These are phyloP conservation scores for Zoysia japonica DNA, from an alignment of 176 grass and related monocot species.

Conservation along the genomic window DNA sequence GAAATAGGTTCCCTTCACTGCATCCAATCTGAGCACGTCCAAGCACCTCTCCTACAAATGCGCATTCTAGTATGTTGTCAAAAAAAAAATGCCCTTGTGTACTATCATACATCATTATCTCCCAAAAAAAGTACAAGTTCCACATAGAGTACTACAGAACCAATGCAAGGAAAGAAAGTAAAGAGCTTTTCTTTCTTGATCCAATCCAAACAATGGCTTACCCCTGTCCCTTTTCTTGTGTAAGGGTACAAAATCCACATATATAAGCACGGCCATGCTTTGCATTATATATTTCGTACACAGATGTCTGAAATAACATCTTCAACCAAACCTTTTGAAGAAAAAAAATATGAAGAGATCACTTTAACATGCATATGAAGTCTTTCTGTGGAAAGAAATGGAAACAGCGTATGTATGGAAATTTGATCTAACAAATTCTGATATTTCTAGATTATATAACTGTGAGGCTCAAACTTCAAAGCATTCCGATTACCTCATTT, in stretches of 20 bases:
- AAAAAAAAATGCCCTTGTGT: background rate
- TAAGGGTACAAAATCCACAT: slow-evolving; percentile 20
- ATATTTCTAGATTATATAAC: background rate
- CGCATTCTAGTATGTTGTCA: background rate
- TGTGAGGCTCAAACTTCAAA: background rate
- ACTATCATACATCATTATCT: slow-evolving; percentile 27
- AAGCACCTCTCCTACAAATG: background rate
- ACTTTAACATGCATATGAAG: slow-evolving; percentile 1
- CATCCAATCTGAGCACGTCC: background rate
- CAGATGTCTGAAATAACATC: background rate
- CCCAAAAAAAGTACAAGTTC: slow-evolving; percentile 4
- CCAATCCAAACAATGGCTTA: background rate
- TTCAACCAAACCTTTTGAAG: background rate
- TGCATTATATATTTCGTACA: background rate
- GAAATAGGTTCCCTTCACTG: background rate
- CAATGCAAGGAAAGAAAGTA: slow-evolving; percentile 25
- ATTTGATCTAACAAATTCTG: background rate
- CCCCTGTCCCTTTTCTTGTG: background rate
- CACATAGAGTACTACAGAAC: background rate
- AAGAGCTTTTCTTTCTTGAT: slow-evolving; percentile 8
- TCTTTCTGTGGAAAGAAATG: background rate
- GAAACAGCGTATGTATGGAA: background rate
- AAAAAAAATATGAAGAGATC: background rate
- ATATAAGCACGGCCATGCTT: background rate
- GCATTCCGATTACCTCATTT: background rate